These are phyloP conservation scores for Annona squamosa DNA, from an alignment of 164 flowering plant genomes.

Conservation along the genomic window DNA sequence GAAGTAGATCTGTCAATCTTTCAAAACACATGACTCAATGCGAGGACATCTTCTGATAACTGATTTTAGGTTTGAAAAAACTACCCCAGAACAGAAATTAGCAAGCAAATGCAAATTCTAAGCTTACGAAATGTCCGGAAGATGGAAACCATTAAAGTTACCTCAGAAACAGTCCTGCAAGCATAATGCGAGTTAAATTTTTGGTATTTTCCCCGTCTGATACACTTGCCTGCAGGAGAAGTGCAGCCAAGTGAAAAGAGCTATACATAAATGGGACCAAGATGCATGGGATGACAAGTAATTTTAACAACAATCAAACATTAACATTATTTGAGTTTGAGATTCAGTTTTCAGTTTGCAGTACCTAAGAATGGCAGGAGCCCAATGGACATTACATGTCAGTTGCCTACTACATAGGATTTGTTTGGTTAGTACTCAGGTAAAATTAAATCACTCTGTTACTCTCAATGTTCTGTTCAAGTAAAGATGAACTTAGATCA, in stretches of 20 bases:
- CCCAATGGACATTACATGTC: background rate
- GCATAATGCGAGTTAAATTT: slow-evolving; percentile 50
- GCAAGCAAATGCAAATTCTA: background rate
- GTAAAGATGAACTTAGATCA: background rate
- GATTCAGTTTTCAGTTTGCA: background rate
- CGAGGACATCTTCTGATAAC: too few relatives aligned
- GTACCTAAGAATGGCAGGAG: background rate
- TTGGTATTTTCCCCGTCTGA: slow-evolving; percentile 68
- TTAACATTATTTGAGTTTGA: too few relatives aligned
- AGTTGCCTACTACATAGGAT: background rate
- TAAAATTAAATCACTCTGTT: background rate
- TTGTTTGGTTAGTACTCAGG: background rate
- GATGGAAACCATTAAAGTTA: slow-evolving; percentile 14
- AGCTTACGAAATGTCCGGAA: background rate
- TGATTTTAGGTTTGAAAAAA: too few relatives aligned
- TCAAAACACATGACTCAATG: too few relatives aligned
- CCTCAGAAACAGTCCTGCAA: slow-evolving; percentile 91
- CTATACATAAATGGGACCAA: background rate
- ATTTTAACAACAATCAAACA: background rate
- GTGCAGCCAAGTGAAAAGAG: background rate
- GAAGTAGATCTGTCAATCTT: too few relatives aligned
- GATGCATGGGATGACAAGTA: background rate
- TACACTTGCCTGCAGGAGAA: slow-evolving; percentile 62
- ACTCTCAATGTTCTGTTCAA: background rate
- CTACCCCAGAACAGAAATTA: too few relatives aligned